Evolutionary conservation across 1,284 basidiomycete species (phyloP).

Genomic region (Fomitopsis schrenkii): DNA sequence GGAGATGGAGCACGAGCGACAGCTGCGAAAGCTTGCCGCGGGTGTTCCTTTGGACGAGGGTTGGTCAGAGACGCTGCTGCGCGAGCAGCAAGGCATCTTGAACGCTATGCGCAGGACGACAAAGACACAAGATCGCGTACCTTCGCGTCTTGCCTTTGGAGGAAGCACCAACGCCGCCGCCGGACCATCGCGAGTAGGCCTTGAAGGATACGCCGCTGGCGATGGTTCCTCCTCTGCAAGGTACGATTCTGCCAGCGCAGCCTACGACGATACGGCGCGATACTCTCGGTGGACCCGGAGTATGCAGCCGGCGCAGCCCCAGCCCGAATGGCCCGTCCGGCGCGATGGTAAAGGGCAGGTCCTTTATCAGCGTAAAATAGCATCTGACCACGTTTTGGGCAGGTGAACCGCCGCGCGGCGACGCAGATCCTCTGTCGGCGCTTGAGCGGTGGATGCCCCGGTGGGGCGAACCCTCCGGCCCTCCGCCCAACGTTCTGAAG

Average conservation of each 20-base stretch:
- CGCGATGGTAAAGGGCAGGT: not conserved
- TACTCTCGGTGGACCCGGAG: not conserved
- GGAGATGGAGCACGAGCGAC: constrained; percentile 26
- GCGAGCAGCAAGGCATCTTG: constrained; percentile 29
- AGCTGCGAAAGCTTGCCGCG: constrained; percentile 16
- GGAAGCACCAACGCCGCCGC: not conserved
- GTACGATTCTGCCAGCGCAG: not conserved
- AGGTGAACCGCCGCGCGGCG: not conserved
- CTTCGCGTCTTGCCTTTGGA: not conserved
- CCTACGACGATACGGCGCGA: not conserved
- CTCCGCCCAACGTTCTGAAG: not conserved
- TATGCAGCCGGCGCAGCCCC: not conserved
- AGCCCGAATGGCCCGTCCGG: not conserved
- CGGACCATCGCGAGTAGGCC: not conserved
- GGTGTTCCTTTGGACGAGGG: constrained; percentile 2
- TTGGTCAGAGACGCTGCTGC: constrained; percentile 17
- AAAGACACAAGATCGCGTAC: not conserved
- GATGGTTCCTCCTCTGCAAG: not conserved
- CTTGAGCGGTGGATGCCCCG: not conserved
- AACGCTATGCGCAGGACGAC: constrained; percentile 19
- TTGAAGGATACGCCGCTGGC: not conserved
- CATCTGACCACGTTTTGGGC: not conserved
- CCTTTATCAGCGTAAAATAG: not conserved
- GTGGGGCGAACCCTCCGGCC: not conserved
- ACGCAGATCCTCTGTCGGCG: not conserved